Evolutionary conservation across 345 rosid genomes (phyloP).

Genomic region (Brassica incana): DNA sequence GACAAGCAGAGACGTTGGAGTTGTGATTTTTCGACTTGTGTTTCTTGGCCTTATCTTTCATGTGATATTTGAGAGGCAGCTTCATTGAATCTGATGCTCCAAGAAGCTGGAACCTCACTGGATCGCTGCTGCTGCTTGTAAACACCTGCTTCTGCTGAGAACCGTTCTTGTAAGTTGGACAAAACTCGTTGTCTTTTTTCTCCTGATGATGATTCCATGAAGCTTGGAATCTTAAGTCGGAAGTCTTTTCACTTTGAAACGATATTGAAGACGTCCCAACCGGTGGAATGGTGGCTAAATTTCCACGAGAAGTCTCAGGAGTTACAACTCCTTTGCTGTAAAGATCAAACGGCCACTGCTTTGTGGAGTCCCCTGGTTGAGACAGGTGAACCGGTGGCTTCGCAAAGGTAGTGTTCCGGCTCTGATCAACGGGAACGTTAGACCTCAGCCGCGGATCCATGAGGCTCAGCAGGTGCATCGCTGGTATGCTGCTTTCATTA

Average conservation of each 20-base stretch:
- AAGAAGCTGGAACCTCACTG: conserved; percentile 42
- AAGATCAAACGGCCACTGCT: conserved; percentile 44
- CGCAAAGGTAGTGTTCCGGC: conserved; percentile 42
- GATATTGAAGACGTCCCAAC: conserved; percentile 53
- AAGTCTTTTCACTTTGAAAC: conserved; percentile 47
- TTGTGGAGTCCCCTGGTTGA: conserved; percentile 28
- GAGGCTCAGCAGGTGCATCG: conserved; percentile 90
- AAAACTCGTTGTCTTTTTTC: conserved; percentile 35
- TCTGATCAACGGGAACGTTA: conserved; percentile 45
- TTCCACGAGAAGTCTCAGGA: conserved; percentile 38
- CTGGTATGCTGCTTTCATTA: conserved; percentile 75
- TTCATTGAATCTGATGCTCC: conserved; percentile 46
- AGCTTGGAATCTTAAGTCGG: conserved; percentile 41
- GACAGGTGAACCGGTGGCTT: conserved; percentile 44
- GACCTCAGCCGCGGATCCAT: conserved; percentile 74
- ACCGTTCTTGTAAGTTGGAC: conserved; percentile 35
- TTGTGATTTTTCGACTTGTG: conserved; percentile 34
- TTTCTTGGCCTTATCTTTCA: conserved; percentile 42
- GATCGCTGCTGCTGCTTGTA: conserved; percentile 34
- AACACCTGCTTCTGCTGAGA: conserved; percentile 35
- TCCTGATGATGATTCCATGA: conserved; percentile 43
- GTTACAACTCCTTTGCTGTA: conserved; percentile 39
- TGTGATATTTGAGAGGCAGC: conserved; percentile 43
- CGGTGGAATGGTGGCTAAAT: conserved; percentile 32
- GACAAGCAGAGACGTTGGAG: conserved; percentile 21